Conservation (phyloP, 2,329 filamentous ascomycete genomes). For the Alternaria gansuensis region DNA sequence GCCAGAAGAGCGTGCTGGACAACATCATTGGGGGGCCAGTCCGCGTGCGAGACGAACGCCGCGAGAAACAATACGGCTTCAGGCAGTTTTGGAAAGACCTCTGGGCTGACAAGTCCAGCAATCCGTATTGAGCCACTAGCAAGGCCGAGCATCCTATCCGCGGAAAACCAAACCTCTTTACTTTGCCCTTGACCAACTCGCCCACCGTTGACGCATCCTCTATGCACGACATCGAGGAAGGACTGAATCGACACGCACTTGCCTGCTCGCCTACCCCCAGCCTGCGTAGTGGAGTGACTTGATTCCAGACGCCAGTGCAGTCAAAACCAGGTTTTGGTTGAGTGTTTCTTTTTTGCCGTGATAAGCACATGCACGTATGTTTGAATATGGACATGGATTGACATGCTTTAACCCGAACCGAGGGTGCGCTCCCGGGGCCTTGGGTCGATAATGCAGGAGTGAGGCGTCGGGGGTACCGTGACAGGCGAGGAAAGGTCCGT, state of each 20-base stretch:
- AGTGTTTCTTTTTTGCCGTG: neutral
- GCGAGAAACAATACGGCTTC: slow-evolving; percentile 79
- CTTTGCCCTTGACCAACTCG: neutral
- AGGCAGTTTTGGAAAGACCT: slow-evolving; percentile 90
- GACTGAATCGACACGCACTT: slow-evolving; percentile 9
- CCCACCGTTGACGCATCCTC: slow-evolving; percentile 6
- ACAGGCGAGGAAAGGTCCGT: slow-evolving; percentile 6
- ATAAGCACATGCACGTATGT: slow-evolving; percentile 16
- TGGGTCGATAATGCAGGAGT: slow-evolving; percentile 24
- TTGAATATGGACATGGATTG: slow-evolving; percentile 14
- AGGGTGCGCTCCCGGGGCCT: slow-evolving; percentile 17
- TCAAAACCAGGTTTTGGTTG: neutral
- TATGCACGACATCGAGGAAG: slow-evolving; percentile 6
- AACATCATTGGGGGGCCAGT: slow-evolving; percentile 65
- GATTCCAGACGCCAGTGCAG: neutral
- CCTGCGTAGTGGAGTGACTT: slow-evolving; percentile 3
- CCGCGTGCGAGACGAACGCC: slow-evolving; percentile 76
- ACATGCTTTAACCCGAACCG: slow-evolving; percentile 2
- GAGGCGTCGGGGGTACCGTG: slow-evolving; percentile 13
- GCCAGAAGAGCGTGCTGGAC: slow-evolving; percentile 66
- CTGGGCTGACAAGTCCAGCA: slow-evolving; percentile 55
- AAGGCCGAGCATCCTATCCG: slow-evolving; percentile 5
- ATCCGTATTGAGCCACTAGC: slow-evolving; percentile 15
- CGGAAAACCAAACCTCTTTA: neutral
- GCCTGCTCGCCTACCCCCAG: slow-evolving; percentile 18